Evolutionary conservation across 83 land plant species (phyloP), one percentile per base, ranked within the genome.

Genomic region (Picea mariana): DNA sequence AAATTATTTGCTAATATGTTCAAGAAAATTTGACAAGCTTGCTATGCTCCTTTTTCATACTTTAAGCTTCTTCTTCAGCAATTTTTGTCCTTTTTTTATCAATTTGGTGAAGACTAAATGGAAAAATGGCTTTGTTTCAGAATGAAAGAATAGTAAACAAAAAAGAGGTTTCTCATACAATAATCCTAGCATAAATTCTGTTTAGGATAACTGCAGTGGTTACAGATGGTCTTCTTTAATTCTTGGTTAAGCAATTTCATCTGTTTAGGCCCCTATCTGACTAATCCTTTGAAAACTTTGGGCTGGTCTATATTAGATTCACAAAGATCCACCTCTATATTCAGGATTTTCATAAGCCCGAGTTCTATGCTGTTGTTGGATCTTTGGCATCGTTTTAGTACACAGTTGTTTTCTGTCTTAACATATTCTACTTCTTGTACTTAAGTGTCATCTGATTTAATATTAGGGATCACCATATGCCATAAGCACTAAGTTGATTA

Each of bases 401-500:
- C 52, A 18, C 20, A 49, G 23, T 42, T 72, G 76, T 72, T 42
- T 72, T 20, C 76, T 72, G 55, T 47, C 59, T n/a, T 73, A 18
- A 73, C 12, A 73, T 20, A 68, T 44, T 44, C 52, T n/a, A 7
- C 77, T 73, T 73, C 77, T 21, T 73, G 58, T 73, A 11, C 9
- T 9, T 73, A 73, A 42, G 5, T 21, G 77, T 21, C 49, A 21
- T 73, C 24, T 5, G 21, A n/a, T 4, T 6, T 44, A 44, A 21
- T 21, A 73, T 21, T 23, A 47, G n/a, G 24, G 59, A 47, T 47
- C 59, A 9, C 11, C 58, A 44, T 44, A 93, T 81, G 96, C 49
- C 40, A 42, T 18, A 44, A n/a, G 2, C n/a, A 73, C 71, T 24
- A 21, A 65, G 47, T 44, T 44, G 6, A 44, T 44, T 6, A 44